These are phyloP conservation scores for Chamaecrista fasciculata DNA, from an alignment of 306 rosid species.

Conservation along the genomic window DNA sequence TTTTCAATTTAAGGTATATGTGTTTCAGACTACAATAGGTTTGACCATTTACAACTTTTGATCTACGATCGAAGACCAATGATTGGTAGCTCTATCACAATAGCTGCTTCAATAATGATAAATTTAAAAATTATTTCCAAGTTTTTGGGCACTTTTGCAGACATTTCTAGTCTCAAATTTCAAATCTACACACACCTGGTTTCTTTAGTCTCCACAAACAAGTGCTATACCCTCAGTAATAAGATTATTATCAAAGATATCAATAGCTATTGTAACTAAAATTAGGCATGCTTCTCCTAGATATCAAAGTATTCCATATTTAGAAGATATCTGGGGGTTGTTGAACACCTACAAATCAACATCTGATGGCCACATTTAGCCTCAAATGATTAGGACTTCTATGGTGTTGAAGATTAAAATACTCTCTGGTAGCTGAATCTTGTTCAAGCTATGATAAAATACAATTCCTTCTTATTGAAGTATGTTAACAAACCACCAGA, in stretches of 20 bases:
- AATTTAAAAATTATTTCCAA: neutral
- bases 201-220: neutral
- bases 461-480: neutral
- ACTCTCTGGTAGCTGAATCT: neutral
- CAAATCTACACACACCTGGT: neutral
- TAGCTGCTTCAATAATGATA: neutral
- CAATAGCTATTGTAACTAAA: neutral
- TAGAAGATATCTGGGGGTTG: neutral
- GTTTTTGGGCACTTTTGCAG: neutral
- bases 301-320: neutral
- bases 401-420: neutral
- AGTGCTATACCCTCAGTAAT: neutral
- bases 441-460: neutral
- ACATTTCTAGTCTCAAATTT: neutral
- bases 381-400: neutral
- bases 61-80: neutral
- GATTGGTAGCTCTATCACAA: neutral
- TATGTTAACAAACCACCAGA: neutral
- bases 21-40: neutral
- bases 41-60: conserved; percentile 1
- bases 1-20: neutral
- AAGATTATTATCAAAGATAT: neutral
- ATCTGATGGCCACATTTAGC: neutral
- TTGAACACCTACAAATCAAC: neutral
- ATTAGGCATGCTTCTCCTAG: neutral